These are phyloP conservation scores for Pseudomonodictys pantanalensis DNA, from an alignment of 495 filamentous ascomycete genomes.

Conservation along the genomic window DNA sequence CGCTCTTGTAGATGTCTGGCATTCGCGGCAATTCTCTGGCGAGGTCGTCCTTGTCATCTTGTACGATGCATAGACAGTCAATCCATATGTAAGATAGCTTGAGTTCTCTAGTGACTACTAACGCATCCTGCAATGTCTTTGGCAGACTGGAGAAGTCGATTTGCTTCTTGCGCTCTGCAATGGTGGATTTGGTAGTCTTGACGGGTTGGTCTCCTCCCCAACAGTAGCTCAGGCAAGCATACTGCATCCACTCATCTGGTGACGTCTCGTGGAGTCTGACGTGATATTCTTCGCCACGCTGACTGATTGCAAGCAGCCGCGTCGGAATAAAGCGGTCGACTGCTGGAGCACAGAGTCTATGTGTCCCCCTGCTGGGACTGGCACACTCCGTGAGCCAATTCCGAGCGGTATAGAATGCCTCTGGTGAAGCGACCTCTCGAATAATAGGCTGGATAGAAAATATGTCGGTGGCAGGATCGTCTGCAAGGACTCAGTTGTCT, in stretches of 20 bases:
- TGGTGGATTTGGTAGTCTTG: not conserved
- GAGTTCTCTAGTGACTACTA: not conserved
- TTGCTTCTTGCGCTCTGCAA: not conserved
- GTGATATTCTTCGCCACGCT: not conserved
- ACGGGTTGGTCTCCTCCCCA: constrained; percentile 11
- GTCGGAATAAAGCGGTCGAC: not conserved
- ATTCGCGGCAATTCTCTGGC: not conserved
- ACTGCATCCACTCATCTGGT: not conserved
- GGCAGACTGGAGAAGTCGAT: not conserved
- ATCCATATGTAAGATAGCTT: constrained; percentile 1
- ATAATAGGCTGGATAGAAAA: not conserved
- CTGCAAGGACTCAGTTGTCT: not conserved
- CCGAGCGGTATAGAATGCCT: not conserved
- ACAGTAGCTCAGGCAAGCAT: constrained; percentile 14
- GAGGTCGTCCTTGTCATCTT: constrained; percentile 1
- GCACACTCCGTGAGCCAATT: not conserved
- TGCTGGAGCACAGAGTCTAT: not conserved
- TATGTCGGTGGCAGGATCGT: not conserved
- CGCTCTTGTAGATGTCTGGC: constrained; percentile 11
- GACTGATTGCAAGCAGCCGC: not conserved
- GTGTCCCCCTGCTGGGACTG: not conserved
- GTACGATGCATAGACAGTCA: constrained; percentile 15
- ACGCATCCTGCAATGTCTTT: constrained; percentile 3
- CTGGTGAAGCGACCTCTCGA: not conserved
- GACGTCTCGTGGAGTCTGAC: not conserved